Percentiles rank a stretch among this genome's conserved stretches.
Evolutionary conservation across 2,329 filamentous ascomycete genomes (phyloP).

Genomic region (Xylaria sp.): DNA sequence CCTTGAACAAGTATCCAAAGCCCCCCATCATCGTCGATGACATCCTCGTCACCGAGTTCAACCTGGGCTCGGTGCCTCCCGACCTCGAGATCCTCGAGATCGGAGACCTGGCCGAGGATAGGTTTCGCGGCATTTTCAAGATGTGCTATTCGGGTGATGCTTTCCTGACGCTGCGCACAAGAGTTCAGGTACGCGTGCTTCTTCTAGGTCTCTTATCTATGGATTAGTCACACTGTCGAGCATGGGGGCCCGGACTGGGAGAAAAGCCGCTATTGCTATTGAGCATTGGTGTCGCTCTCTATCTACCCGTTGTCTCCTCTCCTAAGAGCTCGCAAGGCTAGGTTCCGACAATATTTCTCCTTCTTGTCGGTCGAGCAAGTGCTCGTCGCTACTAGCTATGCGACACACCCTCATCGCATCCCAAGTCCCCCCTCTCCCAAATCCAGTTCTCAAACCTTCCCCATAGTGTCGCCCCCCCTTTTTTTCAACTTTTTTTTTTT

Average conservation of each 20-base stretch:
- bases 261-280: neutral
- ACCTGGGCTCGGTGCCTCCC: conserved; percentile 92
- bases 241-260: neutral
- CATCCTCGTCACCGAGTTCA: conserved; percentile 97
- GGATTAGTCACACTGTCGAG: conserved; percentile 11
- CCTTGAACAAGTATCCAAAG: conserved; percentile 97
- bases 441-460: conserved; percentile 14
- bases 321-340: neutral
- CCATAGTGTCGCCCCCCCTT: conserved; percentile 8
- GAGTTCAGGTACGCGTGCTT: conserved; percentile 78
- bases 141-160: conserved; percentile 98
- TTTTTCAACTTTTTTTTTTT: too few species aligned
- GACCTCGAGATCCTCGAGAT: conserved; percentile 98
- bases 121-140: conserved; percentile 98
- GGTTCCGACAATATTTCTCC: neutral
- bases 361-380: conserved; percentile 39
- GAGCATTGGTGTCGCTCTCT: neutral
- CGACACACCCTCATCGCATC: conserved; percentile 10
- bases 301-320: neutral
- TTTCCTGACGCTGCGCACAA: conserved; percentile 92
- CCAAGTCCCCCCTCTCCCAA: conserved; percentile 2
- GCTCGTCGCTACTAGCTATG: conserved; percentile 28
- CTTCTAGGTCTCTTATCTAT: conserved; percentile 17
- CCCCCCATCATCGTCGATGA: conserved; percentile 99
- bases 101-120: conserved; percentile 94